Evolutionary conservation across 345 rosid species (phyloP).

Genomic region (Eutrema yunnanense): DNA sequence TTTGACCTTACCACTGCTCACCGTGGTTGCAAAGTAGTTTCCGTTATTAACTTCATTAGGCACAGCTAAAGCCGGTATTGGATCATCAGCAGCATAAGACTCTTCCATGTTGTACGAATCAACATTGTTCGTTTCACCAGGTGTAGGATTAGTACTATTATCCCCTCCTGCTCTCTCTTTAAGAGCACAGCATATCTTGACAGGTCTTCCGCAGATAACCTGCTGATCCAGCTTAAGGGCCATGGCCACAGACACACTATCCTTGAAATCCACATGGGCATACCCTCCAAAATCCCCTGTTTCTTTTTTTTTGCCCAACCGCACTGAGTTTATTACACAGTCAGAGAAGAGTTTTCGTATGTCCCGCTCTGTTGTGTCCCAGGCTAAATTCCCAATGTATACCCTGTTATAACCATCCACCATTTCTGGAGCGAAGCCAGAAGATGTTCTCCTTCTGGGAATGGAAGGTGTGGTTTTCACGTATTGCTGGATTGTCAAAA

Average conservation of each 20-base stretch:
- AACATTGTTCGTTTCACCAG: conserved; percentile 9
- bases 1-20: conserved; percentile 57
- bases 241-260: conserved; percentile 49
- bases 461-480: conserved; percentile 33
- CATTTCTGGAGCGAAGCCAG: conserved; percentile 57
- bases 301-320: conserved; percentile 77
- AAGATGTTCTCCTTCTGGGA: conserved; percentile 29
- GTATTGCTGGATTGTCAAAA: conserved; percentile 74
- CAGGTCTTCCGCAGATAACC: conserved; percentile 65
- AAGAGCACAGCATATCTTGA: conserved; percentile 83
- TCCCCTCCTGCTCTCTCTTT: conserved; percentile 34
- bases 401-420: conserved; percentile 83
- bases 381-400: conserved; percentile 77
- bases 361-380: conserved; percentile 82
- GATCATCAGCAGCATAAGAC: neutral
- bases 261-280: conserved; percentile 79
- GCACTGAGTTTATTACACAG: conserved; percentile 59
- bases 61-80: neutral
- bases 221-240: conserved; percentile 85
- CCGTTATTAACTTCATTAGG: conserved; percentile 6
- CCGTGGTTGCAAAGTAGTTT: conserved; percentile 4
- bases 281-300: conserved; percentile 82
- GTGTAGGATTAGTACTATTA: conserved; percentile 12
- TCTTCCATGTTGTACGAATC: conserved; percentile 11
- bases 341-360: conserved; percentile 64